A percentile compares a stretch with the other conserved stretches of the same genome.
Evolutionary conservation across 495 filamentous ascomycete genomes (phyloP).

Genomic region (Annulohypoxylon stygium): DNA sequence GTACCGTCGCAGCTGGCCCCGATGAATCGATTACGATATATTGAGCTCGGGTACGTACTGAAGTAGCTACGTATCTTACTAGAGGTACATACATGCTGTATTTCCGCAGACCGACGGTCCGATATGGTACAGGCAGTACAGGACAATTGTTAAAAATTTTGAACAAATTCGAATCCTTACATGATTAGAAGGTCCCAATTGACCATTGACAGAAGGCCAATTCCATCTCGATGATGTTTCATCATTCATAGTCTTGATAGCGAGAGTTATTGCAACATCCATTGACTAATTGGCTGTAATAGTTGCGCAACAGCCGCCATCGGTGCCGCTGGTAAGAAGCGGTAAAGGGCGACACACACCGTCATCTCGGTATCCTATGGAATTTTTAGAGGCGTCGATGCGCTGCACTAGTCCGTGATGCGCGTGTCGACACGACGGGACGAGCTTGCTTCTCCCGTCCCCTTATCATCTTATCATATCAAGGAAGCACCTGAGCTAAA

Average conservation of each 20-base stretch:
- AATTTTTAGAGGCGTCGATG: slow-evolving; percentile 7
- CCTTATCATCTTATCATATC: slow-evolving; percentile 17
- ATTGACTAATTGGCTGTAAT: slow-evolving; percentile 34
- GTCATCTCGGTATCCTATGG: slow-evolving; percentile 12
- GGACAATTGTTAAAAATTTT: background rate
- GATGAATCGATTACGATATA: slow-evolving; percentile 10
- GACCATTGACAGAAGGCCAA: slow-evolving; percentile 37
- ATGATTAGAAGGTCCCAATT: slow-evolving; percentile 7
- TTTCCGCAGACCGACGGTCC: slow-evolving; percentile 6
- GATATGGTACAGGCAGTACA: slow-evolving; percentile 2
- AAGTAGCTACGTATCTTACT: background rate
- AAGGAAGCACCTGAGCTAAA: slow-evolving; percentile 1
- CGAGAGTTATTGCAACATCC: slow-evolving; percentile 43
- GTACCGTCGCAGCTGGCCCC: slow-evolving; percentile 19
- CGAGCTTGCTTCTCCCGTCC: slow-evolving; percentile 16
- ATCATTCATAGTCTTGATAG: slow-evolving; percentile 38
- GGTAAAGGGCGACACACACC: slow-evolving; percentile 29
- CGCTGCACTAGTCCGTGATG: slow-evolving; percentile 16
- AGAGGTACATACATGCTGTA: background rate
- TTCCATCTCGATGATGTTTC: slow-evolving; percentile 36
- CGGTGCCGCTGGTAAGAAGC: slow-evolving; percentile 31
- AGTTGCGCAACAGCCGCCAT: slow-evolving; percentile 38
- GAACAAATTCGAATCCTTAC: slow-evolving; percentile 3
- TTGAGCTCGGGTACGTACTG: background rate
- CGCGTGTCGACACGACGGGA: slow-evolving; percentile 13